Evolutionary conservation across 2,329 filamentous ascomycete genomes (phyloP), one percentile per base, ranked within the genome.

Genomic region (Xylaria arbuscula): DNA sequence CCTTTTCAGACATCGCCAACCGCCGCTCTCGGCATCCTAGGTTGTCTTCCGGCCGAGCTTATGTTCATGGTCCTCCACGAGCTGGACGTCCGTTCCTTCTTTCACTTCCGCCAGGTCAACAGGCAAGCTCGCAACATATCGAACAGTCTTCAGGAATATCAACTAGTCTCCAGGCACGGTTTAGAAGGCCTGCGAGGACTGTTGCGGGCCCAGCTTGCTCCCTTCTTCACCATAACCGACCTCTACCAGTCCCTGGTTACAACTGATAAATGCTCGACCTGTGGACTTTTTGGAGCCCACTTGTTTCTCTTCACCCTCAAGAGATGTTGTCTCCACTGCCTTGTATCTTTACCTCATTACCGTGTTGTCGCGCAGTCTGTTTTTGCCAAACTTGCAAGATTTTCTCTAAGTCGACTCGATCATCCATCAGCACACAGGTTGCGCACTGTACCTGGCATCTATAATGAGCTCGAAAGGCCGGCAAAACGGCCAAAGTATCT

Each of bases 321-420:
- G 66, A 70, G 70, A 67, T 72, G 68, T 53, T 72, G 72, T 64
- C 72, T 72, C 48, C 22, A 66, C n/a, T 73, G 64, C 68, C 68
- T 72, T 65, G 17, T 62, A 63, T 62, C 40, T 59, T 67, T 64
- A 60, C 7, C 56, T 48, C 42, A 66, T 55, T 69, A 67, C 58
- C 67, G 68, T 63, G 70, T 73, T 56, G 47, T 72, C 45, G 55
- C 70, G 17, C 54, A 19, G 56, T 64, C 47, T 59, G 22, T 64
- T 61, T 69, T 72, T 36, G 62, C 67, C 13, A 66, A 64, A 54
- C 55, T 71, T 19, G 59, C 67, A 68, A 57, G 64, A 36, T 59
- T 71, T 63, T 70, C 64, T 57, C 40, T 22, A 62, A 61, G 42
- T 61, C 63, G 55, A 57, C 47, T 73, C 32, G 9, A 40, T 38